phyloP scores from a whole-genome alignment of 139 green algal species.

The Coccomyxa sp. region DNA sequence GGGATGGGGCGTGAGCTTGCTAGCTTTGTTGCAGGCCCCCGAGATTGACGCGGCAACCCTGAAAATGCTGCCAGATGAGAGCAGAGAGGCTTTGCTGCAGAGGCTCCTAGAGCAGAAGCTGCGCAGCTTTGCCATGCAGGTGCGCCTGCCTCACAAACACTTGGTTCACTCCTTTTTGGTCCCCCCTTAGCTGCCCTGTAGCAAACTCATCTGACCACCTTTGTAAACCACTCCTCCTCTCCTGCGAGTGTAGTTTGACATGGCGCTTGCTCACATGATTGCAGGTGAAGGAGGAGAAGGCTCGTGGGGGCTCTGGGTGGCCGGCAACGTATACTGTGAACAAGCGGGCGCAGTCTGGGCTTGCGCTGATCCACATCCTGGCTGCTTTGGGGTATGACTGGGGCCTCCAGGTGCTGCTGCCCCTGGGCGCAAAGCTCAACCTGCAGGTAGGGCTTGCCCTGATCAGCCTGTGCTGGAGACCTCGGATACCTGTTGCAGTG shows the following conservation, averaged over 20 bases:
- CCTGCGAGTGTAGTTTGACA: too few species aligned
- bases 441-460: not conserved
- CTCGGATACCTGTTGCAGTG: not conserved
- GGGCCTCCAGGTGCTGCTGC: not conserved
- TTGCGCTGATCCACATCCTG: slow-evolving; percentile 13
- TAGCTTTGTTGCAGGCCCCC: not conserved
- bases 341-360: not conserved
- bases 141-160: not conserved
- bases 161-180: not conserved
- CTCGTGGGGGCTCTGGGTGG: too few species aligned
- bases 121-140: not conserved
- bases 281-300: not conserved
- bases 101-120: slow-evolving; percentile 10
- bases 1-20: too few species aligned
- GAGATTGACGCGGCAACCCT: not conserved
- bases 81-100: not conserved
- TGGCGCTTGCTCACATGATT: too few species aligned
- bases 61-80: not conserved
- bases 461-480: not conserved
- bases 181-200: not conserved
- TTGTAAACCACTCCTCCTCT: too few species aligned
- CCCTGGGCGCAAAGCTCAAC: not conserved
- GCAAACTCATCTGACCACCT: not conserved
- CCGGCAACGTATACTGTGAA: not conserved
- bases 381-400: slow-evolving; percentile 11